Conservation (phyloP, 805 yeast species). For the Teunomyces funiuensis region DNA sequence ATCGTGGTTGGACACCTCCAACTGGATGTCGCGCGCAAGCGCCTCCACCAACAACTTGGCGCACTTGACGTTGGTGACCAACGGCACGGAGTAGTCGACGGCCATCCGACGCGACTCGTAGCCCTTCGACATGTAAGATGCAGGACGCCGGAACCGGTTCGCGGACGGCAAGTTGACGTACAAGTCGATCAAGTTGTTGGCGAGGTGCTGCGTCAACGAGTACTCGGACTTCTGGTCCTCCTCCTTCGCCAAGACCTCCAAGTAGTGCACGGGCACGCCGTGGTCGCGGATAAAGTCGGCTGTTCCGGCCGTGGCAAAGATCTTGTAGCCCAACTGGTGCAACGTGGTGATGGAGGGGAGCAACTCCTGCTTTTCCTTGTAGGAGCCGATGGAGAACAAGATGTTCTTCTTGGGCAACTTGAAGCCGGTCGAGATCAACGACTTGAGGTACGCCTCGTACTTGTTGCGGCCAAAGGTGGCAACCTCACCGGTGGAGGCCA, state of each 20-base stretch:
- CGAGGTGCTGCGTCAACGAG: slow-evolving; percentile 93
- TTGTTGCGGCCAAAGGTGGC: slow-evolving; percentile 96
- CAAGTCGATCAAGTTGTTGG: slow-evolving; percentile 92
- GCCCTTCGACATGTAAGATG: slow-evolving; percentile 96
- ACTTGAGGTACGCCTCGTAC: slow-evolving; percentile 95
- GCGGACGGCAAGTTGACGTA: slow-evolving; percentile 96
- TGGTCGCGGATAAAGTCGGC: slow-evolving; percentile 97
- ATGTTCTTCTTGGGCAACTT: slow-evolving; percentile 93
- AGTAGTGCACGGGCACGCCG: slow-evolving; percentile 88
- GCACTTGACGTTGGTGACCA: slow-evolving; percentile 95
- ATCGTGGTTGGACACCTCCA: slow-evolving; percentile 75
- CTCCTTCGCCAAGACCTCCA: slow-evolving; percentile 78
- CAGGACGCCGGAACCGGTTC: slow-evolving; percentile 97
- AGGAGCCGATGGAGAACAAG: slow-evolving; percentile 91
- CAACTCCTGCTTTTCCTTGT: slow-evolving; percentile 91
- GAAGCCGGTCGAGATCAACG: slow-evolving; percentile 93
- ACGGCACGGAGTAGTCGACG: slow-evolving; percentile 95
- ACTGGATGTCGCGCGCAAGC: slow-evolving; percentile 63
- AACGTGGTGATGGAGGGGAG: slow-evolving; percentile 83
- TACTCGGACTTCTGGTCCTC: slow-evolving; percentile 87
- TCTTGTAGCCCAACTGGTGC: slow-evolving; percentile 78
- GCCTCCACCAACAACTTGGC: slow-evolving; percentile 97
- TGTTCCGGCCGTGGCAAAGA: slow-evolving; percentile 98
- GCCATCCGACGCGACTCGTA: slow-evolving; percentile 99
- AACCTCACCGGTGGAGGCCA: slow-evolving; percentile 99